Conservation (phyloP, 352 stramenopile genomes). For the Saprolegnia diclina region DNA sequence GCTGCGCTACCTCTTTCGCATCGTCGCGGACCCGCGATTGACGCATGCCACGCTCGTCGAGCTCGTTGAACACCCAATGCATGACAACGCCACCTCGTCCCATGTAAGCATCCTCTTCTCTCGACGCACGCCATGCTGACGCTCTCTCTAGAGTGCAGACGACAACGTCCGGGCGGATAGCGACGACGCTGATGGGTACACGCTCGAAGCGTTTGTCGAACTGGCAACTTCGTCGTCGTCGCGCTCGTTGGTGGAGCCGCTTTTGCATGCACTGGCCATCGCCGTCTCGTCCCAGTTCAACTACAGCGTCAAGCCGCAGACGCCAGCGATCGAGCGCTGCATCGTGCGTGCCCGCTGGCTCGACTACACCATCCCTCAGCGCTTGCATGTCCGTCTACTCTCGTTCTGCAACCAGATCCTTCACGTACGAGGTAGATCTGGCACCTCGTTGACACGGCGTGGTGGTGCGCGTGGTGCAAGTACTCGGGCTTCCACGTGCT, state of each 20-base stretch:
- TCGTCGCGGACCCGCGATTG: slow-evolving; percentile 31
- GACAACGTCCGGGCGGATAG: too few species aligned
- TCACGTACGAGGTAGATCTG: slow-evolving; percentile 39
- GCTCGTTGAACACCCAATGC: neutral
- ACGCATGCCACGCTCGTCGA: neutral
- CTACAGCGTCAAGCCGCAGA: slow-evolving; percentile 60
- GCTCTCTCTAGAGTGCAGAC: too few species aligned
- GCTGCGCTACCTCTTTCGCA: slow-evolving; percentile 47
- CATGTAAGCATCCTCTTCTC: too few species aligned
- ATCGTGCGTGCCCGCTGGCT: slow-evolving; percentile 75
- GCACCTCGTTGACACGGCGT: slow-evolving; percentile 65
- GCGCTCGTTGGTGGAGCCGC: slow-evolving; percentile 41
- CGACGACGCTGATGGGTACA: too few species aligned
- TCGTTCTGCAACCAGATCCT: slow-evolving; percentile 15
- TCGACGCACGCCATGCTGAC: too few species aligned
- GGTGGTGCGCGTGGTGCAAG: slow-evolving; percentile 78
- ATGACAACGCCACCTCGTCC: too few species aligned
- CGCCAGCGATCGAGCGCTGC: slow-evolving; percentile 51
- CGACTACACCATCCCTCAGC: slow-evolving; percentile 36
- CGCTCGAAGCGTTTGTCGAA: too few species aligned
- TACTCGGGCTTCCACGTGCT: slow-evolving; percentile 55
- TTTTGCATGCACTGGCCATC: slow-evolving; percentile 71
- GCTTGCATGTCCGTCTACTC: slow-evolving; percentile 51
- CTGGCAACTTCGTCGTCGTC: too few species aligned
- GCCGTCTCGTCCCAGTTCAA: slow-evolving; percentile 61